A percentile compares a stretch with the other conserved stretches of the same genome.
Conservation (phyloP, 2,329 filamentous ascomycete species). For the Blumeria hordei region DNA sequence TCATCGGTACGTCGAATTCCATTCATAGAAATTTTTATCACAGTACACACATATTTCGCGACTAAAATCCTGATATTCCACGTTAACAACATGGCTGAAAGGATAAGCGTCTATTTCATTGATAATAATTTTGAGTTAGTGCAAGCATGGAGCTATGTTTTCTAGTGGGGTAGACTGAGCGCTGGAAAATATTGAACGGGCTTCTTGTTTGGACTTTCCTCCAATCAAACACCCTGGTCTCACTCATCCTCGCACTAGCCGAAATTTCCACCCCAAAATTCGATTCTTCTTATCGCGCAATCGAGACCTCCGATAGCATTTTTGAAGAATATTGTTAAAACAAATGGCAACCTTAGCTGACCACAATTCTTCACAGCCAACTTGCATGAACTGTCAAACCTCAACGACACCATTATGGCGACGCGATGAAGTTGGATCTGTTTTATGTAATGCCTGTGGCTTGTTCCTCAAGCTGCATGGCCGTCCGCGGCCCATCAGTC, state of each 20-base stretch:
- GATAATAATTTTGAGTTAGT: no score
- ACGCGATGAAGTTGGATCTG: conserved; percentile 81
- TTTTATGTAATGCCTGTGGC: conserved; percentile 95
- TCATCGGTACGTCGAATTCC: conserved; percentile 25
- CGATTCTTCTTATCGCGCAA: conserved; percentile 5
- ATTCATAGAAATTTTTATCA: no score
- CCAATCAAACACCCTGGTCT: neutral
- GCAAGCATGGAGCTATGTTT: no score
- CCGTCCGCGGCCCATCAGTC: conserved; percentile 72
- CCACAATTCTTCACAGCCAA: conserved; percentile 49
- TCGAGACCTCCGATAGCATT: conserved; percentile 4
- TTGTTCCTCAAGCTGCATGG: conserved; percentile 94
- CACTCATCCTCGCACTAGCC: neutral
- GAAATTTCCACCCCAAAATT: neutral
- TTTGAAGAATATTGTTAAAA: conserved; percentile 1
- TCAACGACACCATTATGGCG: conserved; percentile 94
- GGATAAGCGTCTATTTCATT: no score
- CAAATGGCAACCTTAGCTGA: conserved; percentile 26
- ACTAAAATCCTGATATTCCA: no score
- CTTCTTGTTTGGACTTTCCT: neutral
- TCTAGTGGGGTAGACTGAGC: no score
- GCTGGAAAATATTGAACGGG: no score
- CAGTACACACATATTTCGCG: no score
- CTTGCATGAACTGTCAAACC: conserved; percentile 89
- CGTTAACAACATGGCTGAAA: no score